phyloP scores from a whole-genome alignment of 768 basidiomycete genomes.

The Boletus reticuloceps region DNA sequence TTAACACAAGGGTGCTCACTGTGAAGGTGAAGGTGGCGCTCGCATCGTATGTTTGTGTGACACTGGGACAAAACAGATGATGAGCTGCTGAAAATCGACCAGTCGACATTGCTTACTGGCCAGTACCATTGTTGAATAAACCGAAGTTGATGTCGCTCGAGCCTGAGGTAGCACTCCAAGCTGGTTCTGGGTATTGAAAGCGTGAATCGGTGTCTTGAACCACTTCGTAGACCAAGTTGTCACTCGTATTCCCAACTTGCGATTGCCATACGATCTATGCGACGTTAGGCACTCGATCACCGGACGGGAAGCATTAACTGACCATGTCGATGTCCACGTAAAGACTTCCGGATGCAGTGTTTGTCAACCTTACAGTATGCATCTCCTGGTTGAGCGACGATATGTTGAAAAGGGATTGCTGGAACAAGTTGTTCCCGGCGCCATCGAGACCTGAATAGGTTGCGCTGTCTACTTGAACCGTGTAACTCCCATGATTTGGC shows the following conservation, averaged over 20 bases:
- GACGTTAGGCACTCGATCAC: background rate
- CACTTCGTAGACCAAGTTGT: constrained; percentile 12
- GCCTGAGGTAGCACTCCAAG: constrained; percentile 34
- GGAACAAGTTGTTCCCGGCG: constrained; percentile 30
- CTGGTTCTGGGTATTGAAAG: constrained; percentile 38
- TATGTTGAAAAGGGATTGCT: constrained; percentile 39
- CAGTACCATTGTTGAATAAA: constrained; percentile 41
- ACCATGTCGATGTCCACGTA: constrained; percentile 50
- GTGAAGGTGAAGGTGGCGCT: constrained; percentile 38
- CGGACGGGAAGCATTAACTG: background rate
- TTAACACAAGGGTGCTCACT: constrained; percentile 26
- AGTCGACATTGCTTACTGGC: constrained; percentile 32
- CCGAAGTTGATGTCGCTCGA: constrained; percentile 29
- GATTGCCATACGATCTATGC: constrained; percentile 31
- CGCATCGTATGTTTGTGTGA: constrained; percentile 35
- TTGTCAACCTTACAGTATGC: constrained; percentile 37
- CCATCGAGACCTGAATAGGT: constrained; percentile 32
- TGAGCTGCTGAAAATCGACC: background rate
- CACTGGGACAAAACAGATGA: constrained; percentile 19
- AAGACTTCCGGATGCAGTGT: constrained; percentile 31
- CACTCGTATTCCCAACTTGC: constrained; percentile 16
- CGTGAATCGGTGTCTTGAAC: constrained; percentile 38
- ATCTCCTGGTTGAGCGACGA: constrained; percentile 31
- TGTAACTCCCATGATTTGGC: constrained; percentile 44
- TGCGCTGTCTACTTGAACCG: constrained; percentile 40